A percentile compares a stretch with the other conserved stretches of the same genome.
Conservation (phyloP, 2,329 filamentous ascomycete species). For the Exophiala sideris region DNA sequence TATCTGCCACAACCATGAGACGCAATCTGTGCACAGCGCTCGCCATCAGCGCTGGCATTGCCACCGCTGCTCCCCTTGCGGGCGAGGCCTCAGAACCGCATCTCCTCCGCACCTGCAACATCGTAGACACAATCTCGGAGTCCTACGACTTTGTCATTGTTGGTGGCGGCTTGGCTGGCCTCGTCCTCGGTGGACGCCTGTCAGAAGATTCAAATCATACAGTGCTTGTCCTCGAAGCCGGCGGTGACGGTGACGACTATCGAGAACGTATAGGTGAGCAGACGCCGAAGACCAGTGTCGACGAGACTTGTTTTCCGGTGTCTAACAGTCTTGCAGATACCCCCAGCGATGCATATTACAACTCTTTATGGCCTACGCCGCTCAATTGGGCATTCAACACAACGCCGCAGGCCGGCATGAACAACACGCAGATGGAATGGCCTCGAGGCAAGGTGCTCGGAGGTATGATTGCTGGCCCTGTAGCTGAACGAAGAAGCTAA, state of each 20-base stretch:
- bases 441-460: slow-evolving; percentile 36
- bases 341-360: slow-evolving; percentile 34
- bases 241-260: slow-evolving; percentile 34
- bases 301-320: slow-evolving; percentile 2
- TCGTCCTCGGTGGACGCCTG: slow-evolving; percentile 33
- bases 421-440: slow-evolving; percentile 33
- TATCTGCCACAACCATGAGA: slow-evolving; percentile 11
- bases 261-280: slow-evolving; percentile 34
- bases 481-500: slow-evolving; percentile 3
- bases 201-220: slow-evolving; percentile 34
- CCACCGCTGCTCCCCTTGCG: slow-evolving; percentile 21
- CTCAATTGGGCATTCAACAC: slow-evolving; percentile 36
- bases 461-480: slow-evolving; percentile 25
- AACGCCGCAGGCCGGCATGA: slow-evolving; percentile 30
- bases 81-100: slow-evolving; percentile 26
- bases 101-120: slow-evolving; percentile 27
- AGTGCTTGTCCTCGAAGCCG: slow-evolving; percentile 35
- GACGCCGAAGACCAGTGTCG: not conserved
- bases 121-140: slow-evolving; percentile 28
- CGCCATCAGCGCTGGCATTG: slow-evolving; percentile 22
- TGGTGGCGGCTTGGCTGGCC: slow-evolving; percentile 33
- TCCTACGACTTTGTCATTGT: slow-evolving; percentile 34
- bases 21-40: slow-evolving; percentile 8
- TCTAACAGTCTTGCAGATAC: slow-evolving; percentile 29
- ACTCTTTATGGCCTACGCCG: slow-evolving; percentile 36